These are phyloP conservation scores for Baudoinia panamericana DNA, from an alignment of 495 filamentous ascomycete species.

Conservation along the genomic window DNA sequence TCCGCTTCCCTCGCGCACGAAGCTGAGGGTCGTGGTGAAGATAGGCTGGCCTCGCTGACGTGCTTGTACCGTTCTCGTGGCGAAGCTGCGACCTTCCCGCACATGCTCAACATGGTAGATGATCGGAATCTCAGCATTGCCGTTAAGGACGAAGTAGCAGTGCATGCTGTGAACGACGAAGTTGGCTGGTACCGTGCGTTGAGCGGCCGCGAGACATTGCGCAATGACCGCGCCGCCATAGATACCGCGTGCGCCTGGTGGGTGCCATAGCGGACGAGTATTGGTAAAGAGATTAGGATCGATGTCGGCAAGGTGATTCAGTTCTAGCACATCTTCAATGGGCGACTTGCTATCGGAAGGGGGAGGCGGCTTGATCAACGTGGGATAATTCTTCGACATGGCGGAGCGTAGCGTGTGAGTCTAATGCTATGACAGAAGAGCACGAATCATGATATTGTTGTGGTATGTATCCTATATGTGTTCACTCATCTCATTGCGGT, in stretches of 20 bases:
- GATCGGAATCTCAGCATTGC: slow-evolving; percentile 70
- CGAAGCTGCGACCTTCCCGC: slow-evolving; percentile 77
- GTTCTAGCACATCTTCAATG: slow-evolving; percentile 80
- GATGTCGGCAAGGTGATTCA: slow-evolving; percentile 67
- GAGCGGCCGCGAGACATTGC: slow-evolving; percentile 78
- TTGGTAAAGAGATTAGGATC: slow-evolving; percentile 89
- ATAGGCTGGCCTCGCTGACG: slow-evolving; percentile 78
- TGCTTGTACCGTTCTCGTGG: slow-evolving; percentile 91
- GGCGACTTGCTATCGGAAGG: slow-evolving; percentile 56
- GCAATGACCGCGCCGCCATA: slow-evolving; percentile 90
- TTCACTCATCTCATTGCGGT: too few species aligned
- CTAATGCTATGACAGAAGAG: too few species aligned
- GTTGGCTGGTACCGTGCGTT: slow-evolving; percentile 63
- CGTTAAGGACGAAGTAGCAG: slow-evolving; percentile 95
- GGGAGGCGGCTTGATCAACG: slow-evolving; percentile 64
- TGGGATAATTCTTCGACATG: slow-evolving; percentile 30
- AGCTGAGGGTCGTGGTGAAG: slow-evolving; percentile 88
- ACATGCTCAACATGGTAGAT: slow-evolving; percentile 88
- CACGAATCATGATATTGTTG: too few species aligned
- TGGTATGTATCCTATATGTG: too few species aligned
- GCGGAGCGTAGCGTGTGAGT: too few species aligned
- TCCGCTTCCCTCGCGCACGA: slow-evolving; percentile 57
- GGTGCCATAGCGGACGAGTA: slow-evolving; percentile 77
- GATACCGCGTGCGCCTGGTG: slow-evolving; percentile 78
- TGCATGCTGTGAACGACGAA: slow-evolving; percentile 91